Conservation (phyloP, 495 filamentous ascomycete genomes). For the Hypoxylon intermedium region DNA sequence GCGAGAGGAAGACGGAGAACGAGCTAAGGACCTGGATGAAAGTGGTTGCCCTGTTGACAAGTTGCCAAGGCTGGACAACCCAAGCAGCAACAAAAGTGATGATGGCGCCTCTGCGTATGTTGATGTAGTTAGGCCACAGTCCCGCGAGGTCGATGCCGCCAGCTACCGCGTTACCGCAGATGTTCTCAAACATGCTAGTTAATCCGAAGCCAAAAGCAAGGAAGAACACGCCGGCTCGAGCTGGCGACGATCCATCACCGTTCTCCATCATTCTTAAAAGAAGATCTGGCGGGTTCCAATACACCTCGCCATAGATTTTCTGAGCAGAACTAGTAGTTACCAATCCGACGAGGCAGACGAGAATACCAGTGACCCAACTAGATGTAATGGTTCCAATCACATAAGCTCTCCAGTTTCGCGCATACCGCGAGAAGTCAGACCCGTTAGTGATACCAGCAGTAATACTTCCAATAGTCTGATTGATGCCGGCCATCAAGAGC, state of each 20-base stretch:
- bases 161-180: conserved; percentile 40
- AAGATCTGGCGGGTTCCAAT: conserved; percentile 49
- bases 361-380: conserved; percentile 40
- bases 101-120: conserved; percentile 57
- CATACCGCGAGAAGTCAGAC: conserved; percentile 49
- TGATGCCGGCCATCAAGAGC: conserved; percentile 49
- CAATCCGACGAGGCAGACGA: conserved; percentile 42
- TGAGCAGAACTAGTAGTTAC: conserved; percentile 48
- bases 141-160: conserved; percentile 56
- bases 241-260: conserved; percentile 39
- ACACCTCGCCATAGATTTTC: conserved; percentile 50
- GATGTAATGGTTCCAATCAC: conserved; percentile 46
- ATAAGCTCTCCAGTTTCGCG: conserved; percentile 37
- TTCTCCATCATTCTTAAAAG: conserved; percentile 38
- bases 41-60: conserved; percentile 55
- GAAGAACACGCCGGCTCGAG: conserved; percentile 48
- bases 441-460: conserved; percentile 53
- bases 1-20: conserved; percentile 58
- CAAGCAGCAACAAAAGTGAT: conserved; percentile 51
- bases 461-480: conserved; percentile 41
- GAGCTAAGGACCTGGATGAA: conserved; percentile 59
- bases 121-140: conserved; percentile 57
- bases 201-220: conserved; percentile 41
- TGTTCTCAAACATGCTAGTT: conserved; percentile 40
- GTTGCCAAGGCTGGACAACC: conserved; percentile 58